Conservation (phyloP, 495 filamentous ascomycete species). For the Aspergillus affinis region DNA sequence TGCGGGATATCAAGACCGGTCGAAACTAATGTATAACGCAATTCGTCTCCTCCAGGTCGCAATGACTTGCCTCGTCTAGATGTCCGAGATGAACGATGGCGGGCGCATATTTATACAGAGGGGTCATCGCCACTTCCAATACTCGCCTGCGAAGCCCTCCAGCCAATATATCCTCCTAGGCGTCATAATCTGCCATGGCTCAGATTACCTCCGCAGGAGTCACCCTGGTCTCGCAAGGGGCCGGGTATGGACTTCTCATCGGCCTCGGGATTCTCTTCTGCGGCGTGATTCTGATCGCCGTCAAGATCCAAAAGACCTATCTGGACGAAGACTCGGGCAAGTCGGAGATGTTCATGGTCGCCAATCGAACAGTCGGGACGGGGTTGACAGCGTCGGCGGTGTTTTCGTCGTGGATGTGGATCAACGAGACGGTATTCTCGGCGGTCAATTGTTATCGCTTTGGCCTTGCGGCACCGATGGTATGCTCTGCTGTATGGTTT, state of each 20-base stretch:
- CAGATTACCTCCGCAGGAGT: slow-evolving; percentile 8
- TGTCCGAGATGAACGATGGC: slow-evolving; percentile 1
- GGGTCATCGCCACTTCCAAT: background rate
- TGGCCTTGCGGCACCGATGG: slow-evolving; percentile 37
- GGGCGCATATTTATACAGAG: background rate
- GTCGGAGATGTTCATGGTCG: slow-evolving; percentile 56
- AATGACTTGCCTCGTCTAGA: slow-evolving; percentile 6
- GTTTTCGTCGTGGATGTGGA: slow-evolving; percentile 51
- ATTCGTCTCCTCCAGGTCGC: slow-evolving; percentile 2
- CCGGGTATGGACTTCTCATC: slow-evolving; percentile 45
- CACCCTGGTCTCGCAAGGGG: slow-evolving; percentile 37
- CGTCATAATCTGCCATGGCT: background rate
- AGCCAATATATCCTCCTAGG: background rate
- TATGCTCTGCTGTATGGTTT: slow-evolving; percentile 9
- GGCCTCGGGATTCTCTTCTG: slow-evolving; percentile 45
- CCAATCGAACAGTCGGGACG: slow-evolving; percentile 47
- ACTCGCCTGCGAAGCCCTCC: background rate
- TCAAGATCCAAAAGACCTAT: slow-evolving; percentile 43
- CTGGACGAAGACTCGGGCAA: slow-evolving; percentile 46
- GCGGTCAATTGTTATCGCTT: slow-evolving; percentile 41
- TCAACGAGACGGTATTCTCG: slow-evolving; percentile 43
- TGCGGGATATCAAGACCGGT: background rate
- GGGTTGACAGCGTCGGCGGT: slow-evolving; percentile 52
- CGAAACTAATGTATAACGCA: slow-evolving; percentile 4
- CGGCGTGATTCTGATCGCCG: slow-evolving; percentile 39